Base-by-base conservation (phyloP, 139 green algal genomes). In the Chlorella sp. region DNA sequence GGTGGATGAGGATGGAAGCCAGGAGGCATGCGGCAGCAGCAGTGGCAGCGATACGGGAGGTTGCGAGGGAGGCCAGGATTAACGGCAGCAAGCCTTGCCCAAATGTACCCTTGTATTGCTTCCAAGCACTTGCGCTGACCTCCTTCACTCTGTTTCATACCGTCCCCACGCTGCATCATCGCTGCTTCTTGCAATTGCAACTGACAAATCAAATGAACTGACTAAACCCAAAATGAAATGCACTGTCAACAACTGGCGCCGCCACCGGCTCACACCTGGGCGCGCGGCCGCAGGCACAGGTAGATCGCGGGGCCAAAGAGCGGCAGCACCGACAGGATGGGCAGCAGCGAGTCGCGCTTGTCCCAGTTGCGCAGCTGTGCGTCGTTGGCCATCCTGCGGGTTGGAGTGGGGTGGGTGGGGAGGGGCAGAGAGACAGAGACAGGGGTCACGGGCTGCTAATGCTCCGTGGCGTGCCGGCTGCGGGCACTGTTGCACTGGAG, bases 281-380 rank as follows among this genome's bases (percentile, higher is more conserved):
- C 88, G 81, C 91, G 93, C 21, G 93, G 94, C 17, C 94, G 81
- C 85, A 96, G 76, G 70, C 94, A 80, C 60, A 97, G 88, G 83
- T 96, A 97, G 32, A 94, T 70, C 23, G 81, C 87, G 51, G 91
- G 94, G 11, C 94, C 94, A 34, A 96, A 23, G 36, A 96, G 65
- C 1, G 94, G 94, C 39, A 98, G 60, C 47, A 93, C 32, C 15
- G 76, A 90, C 51, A 98, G 91, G 13, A 95, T 21, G 4, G 92
- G 86, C 63, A 96, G 70, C 67, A 95, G 73, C 44, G 76, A 87
- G 68, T 91, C 82, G 86, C 89, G 72, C 39, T 55, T 34, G 26
- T 94, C 82, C 94, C 94, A 98, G n/a, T 91, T 81, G 30, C 95
- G 86, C 32, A 85, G 78, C 38, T 92, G 36, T 11, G 95, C 95